Conservation (phyloP, 305 asterid species). For the Fraxinus nigra region DNA sequence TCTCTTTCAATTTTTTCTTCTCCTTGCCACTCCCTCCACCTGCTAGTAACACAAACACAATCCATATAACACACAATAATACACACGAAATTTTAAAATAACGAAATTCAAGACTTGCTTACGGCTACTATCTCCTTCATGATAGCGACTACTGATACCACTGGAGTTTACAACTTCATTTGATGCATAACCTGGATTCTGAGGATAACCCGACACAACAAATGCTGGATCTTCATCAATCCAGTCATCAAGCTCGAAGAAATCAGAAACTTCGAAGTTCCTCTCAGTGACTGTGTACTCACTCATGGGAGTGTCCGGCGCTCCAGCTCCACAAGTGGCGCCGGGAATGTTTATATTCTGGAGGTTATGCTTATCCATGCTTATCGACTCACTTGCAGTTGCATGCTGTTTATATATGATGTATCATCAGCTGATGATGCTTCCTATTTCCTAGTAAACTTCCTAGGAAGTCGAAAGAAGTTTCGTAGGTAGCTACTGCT, state of each 20-base stretch:
- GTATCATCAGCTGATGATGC: not conserved
- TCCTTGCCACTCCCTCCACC: constrained; percentile 37
- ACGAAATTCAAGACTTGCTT: constrained; percentile 27
- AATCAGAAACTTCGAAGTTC: constrained; percentile 53
- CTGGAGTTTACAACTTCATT: constrained; percentile 18
- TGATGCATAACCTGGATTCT: not conserved
- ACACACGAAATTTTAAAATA: not conserved
- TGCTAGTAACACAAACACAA: constrained; percentile 31
- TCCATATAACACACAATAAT: not conserved
- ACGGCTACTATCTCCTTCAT: constrained; percentile 40
- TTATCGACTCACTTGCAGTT: constrained; percentile 10
- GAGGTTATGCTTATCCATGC: constrained; percentile 34
- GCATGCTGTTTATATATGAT: constrained; percentile 13
- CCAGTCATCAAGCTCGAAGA: constrained; percentile 61
- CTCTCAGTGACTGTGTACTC: not conserved
- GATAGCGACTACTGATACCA: constrained; percentile 28
- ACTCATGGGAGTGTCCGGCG: not conserved
- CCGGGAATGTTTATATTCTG: constrained; percentile 6
- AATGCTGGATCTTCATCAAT: constrained; percentile 35
- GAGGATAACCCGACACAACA: constrained; percentile 27
- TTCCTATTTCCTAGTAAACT: not conserved
- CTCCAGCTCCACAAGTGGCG: not conserved
- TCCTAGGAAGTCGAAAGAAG: constrained; percentile 50
- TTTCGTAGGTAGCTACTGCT: constrained; percentile 40
- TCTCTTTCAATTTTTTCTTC: constrained; percentile 47